Evolutionary conservation across 306 rosid genomes (phyloP).

Genomic region (Vigna mungo): DNA sequence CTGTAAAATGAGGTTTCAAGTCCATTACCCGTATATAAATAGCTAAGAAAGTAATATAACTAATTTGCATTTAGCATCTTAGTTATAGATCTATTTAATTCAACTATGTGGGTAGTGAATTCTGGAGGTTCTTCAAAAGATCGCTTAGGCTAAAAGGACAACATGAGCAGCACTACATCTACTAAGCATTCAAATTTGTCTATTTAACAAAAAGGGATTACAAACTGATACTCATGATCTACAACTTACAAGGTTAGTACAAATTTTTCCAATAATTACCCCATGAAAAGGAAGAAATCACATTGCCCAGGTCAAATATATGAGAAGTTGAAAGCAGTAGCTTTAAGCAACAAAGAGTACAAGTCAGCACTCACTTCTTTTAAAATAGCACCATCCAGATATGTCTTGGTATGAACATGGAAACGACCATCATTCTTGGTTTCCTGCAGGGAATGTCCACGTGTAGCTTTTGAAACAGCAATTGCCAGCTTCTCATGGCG

Average conservation of each 20-base stretch:
- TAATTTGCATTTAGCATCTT: conserved; percentile 36
- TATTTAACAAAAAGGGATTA: conserved; percentile 21
- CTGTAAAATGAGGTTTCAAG: conserved; percentile 56
- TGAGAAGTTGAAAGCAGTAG: conserved; percentile 24
- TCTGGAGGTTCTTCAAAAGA: conserved; percentile 36
- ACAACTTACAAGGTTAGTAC: conserved; percentile 33
- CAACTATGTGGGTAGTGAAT: conserved; percentile 22
- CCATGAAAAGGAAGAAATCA: conserved; percentile 35
- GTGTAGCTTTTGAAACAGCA: conserved; percentile 95
- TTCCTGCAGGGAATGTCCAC: conserved; percentile 98
- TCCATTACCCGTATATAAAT: conserved; percentile 9
- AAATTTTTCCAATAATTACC: conserved; percentile 30
- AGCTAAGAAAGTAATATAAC: not conserved
- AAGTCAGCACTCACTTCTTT: conserved; percentile 72
- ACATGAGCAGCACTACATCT: conserved; percentile 21
- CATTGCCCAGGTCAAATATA: conserved; percentile 3
- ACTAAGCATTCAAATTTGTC: conserved; percentile 27
- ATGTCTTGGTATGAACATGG: conserved; percentile 93
- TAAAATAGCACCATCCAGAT: conserved; percentile 92
- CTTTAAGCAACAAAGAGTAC: conserved; percentile 39
- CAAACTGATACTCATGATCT: conserved; percentile 30
- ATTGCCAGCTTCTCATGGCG: conserved; percentile 95
- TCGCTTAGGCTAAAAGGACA: conserved; percentile 8
- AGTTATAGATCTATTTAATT: conserved; percentile 15
- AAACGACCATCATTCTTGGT: conserved; percentile 95